Base-by-base conservation (phyloP, 2,329 filamentous ascomycete genomes). In the Colletotrichum orbiculare region DNA sequence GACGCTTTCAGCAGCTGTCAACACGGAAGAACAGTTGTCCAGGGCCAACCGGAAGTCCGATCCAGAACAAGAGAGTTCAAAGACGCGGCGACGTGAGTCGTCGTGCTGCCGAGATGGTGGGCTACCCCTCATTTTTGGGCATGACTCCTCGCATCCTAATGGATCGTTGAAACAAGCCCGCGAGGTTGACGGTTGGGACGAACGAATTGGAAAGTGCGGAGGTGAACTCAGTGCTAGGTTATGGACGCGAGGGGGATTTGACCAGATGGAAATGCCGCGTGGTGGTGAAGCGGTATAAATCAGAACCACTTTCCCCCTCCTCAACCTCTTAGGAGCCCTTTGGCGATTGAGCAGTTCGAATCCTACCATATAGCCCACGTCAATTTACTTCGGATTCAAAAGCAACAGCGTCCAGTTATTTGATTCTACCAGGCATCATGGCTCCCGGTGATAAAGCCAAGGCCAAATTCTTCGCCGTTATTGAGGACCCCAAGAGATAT, bases 401-500 rank as follows among this genome's bases (percentile, higher is more conserved):
- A 35, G 10, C n/a, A 34, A 12, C 15, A 12, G 13, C 2, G 4
- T 37, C n/a, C 7, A 33, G 9, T 4, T 6, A 11, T 9, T 6
- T 17, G 33, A 41, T 39, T 3, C 17, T 4, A 6, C 45, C 17
- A 9, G 2, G 35, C 4, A 52, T 12, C 53, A 12, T 65, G 62
- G 62, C 62, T 33, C 62, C 62, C 2, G 42, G 41, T 33, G 62
- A 65, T 12, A 65, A 54, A 15, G 62, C 62, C 2, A 60, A 65
- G 39, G 62, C 62, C 25, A 65, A 57, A 53, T 65, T 65, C 41
- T 62, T 52, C n/a, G 62, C 62, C 6, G 38, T 65, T 2, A 49
- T 65, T 12, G 62, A 65, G 13, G 58, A 65, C 34, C 62, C 62
- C 10, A 49, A 54, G 47, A 49, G 62, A 56, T 56, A 62, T 15